These are phyloP conservation scores for Pulveroboletus sp. DNA, from an alignment of 768 basidiomycete species.

Conservation along the genomic window DNA sequence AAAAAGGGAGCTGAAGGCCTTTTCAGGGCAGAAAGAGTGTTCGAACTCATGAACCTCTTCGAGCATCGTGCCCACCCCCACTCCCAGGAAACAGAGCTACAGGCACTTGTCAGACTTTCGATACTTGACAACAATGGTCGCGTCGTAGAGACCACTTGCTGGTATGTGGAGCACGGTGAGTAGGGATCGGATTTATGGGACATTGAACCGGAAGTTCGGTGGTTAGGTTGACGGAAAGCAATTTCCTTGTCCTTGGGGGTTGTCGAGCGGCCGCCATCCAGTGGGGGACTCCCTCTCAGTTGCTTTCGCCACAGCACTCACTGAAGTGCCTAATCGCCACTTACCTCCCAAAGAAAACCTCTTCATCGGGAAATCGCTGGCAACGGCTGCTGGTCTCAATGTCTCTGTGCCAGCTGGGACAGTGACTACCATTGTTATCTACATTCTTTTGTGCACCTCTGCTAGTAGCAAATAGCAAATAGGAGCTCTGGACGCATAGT, in stretches of 20 bases:
- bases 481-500: conserved; percentile 15
- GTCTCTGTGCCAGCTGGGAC: too few relatives aligned
- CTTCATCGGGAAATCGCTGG: not conserved
- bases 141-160: conserved; percentile 12
- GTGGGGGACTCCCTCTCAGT: conserved; percentile 22
- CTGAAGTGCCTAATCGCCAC: conserved; percentile 5
- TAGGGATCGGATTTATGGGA: conserved; percentile 20
- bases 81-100: conserved; percentile 12
- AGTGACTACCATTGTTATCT: not conserved
- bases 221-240: conserved; percentile 15
- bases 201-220: conserved; percentile 13
- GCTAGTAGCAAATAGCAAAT: conserved; percentile 10
- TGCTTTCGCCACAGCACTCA: conserved; percentile 14
- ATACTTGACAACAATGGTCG: conserved; percentile 24
- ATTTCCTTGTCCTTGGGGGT: conserved; percentile 20
- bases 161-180: conserved; percentile 21
- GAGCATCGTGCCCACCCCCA: conserved; percentile 21
- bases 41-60: conserved; percentile 26
- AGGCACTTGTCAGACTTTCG: conserved; percentile 21
- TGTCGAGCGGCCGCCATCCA: conserved; percentile 19
- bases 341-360: conserved; percentile 6
- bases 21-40: conserved; percentile 20
- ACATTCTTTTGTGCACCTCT: conserved; percentile 9
- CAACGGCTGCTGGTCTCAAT: too few relatives aligned
- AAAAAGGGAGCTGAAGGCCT: not conserved